These are phyloP conservation scores for Nemania sp. DNA, from an alignment of 2,329 filamentous ascomycete species.

Conservation along the genomic window DNA sequence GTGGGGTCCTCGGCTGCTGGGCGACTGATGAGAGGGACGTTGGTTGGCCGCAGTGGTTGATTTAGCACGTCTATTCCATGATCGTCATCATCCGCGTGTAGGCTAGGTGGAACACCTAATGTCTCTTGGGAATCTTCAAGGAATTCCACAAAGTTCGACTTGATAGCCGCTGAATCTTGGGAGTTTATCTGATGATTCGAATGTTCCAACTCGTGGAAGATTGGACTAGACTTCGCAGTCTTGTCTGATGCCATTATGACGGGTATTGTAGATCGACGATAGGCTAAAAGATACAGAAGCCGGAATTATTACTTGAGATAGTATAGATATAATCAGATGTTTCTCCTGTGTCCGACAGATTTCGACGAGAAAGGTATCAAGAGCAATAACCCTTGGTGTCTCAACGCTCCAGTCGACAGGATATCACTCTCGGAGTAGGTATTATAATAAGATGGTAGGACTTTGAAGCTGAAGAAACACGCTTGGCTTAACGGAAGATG, in stretches of 20 bases:
- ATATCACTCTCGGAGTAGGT: neutral
- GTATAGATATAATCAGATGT: neutral
- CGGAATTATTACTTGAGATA: neutral
- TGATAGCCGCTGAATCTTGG: slow-evolving; percentile 17
- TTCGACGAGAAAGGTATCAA: neutral
- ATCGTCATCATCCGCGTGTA: neutral
- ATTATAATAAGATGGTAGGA: neutral
- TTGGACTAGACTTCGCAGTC: neutral
- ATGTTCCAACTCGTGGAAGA: neutral
- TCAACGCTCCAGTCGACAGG: neutral
- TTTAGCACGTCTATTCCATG: slow-evolving; percentile 1
- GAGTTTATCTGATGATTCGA: slow-evolving; percentile 8
- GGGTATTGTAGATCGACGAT: neutral
- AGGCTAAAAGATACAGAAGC: neutral
- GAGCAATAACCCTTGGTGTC: neutral
- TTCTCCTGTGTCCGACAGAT: neutral
- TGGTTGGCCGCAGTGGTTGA: neutral
- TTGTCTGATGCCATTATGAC: slow-evolving; percentile 25
- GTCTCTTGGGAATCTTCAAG: slow-evolving; percentile 34
- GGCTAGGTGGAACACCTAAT: neutral
- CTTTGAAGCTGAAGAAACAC: neutral
- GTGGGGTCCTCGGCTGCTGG: slow-evolving; percentile 38
- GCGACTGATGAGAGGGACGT: slow-evolving; percentile 35
- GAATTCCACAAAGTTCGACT: slow-evolving; percentile 31
- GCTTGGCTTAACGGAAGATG: neutral